Conservation (phyloP, 1,284 basidiomycete species). For the Chalciporus sp. region DNA sequence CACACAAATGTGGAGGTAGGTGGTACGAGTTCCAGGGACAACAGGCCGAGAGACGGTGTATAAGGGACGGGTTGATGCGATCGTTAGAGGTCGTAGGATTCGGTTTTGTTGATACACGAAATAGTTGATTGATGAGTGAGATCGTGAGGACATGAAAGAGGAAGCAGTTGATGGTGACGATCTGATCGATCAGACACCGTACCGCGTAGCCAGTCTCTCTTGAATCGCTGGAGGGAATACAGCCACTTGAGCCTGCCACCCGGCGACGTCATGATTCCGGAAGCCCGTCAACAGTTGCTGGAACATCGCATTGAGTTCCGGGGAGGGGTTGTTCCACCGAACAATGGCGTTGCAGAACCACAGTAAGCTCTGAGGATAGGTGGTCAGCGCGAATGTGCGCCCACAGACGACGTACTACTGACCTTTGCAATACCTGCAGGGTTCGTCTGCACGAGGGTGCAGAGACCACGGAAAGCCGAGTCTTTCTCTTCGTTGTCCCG, state of each 20-base stretch:
- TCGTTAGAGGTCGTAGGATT: constrained; percentile 15
- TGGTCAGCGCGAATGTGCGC: constrained; percentile 8
- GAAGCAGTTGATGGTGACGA: neutral
- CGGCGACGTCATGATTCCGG: constrained; percentile 79
- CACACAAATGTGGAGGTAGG: constrained; percentile 20
- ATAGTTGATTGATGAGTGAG: constrained; percentile 13
- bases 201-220: constrained; percentile 73
- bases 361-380: constrained; percentile 67
- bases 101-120: constrained; percentile 14
- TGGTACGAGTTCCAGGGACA: constrained; percentile 18
- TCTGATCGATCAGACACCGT: constrained; percentile 60
- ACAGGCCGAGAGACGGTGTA: constrained; percentile 11
- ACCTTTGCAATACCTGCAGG: constrained; percentile 90
- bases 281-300: constrained; percentile 80
- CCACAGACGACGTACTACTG: constrained; percentile 21
- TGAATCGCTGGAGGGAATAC: constrained; percentile 80
- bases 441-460: constrained; percentile 93
- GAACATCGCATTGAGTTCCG: constrained; percentile 91
- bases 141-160: constrained; percentile 18
- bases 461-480: constrained; percentile 98
- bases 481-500: constrained; percentile 99
- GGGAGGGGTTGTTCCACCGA: constrained; percentile 88
- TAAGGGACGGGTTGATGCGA: constrained; percentile 9
- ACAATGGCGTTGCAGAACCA: constrained; percentile 99
- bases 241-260: constrained; percentile 77